These are phyloP conservation scores for Dalbergia oliveri DNA, from an alignment of 306 rosid species.

Conservation along the genomic window DNA sequence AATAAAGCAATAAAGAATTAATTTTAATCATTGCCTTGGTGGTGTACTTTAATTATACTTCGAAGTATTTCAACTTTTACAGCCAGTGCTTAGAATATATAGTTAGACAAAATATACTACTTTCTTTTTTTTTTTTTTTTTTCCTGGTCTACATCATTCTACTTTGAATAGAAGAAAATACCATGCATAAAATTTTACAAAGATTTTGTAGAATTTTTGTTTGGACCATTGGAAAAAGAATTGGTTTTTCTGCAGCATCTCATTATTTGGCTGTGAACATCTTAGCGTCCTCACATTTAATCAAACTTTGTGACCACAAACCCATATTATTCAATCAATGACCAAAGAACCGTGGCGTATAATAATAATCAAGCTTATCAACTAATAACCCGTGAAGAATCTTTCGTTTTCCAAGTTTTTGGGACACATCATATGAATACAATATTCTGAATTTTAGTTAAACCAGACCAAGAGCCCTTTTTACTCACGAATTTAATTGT, in stretches of 20 bases:
- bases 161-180: neutral
- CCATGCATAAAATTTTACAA: no score
- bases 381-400: slow-evolving; percentile 15
- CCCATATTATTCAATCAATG: neutral
- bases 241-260: neutral
- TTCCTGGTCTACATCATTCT: neutral
- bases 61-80: neutral
- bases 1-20: neutral
- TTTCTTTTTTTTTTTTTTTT: neutral
- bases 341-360: slow-evolving; percentile 20
- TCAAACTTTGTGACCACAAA: slow-evolving; percentile 25
- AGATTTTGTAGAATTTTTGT: slow-evolving; percentile 7
- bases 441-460: neutral
- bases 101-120: neutral
- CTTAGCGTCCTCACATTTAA: slow-evolving; percentile 5
- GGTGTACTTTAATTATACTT: slow-evolving; percentile 3
- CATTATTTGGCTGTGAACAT: neutral
- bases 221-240: neutral
- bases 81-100: neutral
- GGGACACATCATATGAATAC: neutral
- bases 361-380: slow-evolving; percentile 8
- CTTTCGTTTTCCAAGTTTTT: slow-evolving; percentile 13
- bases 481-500: neutral
- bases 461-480: neutral
- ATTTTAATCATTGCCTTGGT: neutral